Conservation (phyloP, 306 rosid genomes). For the Nissolia schottii region DNA sequence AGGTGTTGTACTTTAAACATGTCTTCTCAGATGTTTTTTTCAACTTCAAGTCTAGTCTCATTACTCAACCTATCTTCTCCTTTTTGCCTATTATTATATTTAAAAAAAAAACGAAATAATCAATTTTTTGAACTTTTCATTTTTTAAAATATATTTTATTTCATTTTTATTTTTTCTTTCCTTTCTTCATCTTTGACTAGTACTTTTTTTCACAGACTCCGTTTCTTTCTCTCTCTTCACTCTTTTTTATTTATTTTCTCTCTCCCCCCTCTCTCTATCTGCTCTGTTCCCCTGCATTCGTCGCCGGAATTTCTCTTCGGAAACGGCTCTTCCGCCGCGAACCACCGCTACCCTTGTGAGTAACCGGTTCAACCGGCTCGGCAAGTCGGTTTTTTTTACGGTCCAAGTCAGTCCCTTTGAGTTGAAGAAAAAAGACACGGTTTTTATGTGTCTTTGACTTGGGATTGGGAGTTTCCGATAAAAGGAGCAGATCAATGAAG, state of each 20-base stretch:
- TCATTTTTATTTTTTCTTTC: not conserved
- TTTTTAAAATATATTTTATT: not conserved
- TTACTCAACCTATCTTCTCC: not conserved
- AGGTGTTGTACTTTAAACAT: not conserved
- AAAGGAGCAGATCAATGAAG: conserved; percentile 50
- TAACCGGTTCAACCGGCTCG: conserved; percentile 4
- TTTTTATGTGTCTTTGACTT: conserved; percentile 34
- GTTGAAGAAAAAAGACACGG: conserved; percentile 16
- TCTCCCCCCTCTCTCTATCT: conserved; percentile 43
- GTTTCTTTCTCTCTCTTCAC: conserved; percentile 35
- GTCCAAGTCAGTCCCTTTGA: conserved; percentile 26
- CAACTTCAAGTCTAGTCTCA: not conserved
- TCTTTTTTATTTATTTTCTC: conserved; percentile 38
- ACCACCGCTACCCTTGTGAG: not conserved
- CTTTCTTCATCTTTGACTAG: conserved; percentile 54
- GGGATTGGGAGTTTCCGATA: conserved; percentile 31
- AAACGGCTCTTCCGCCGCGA: not conserved
- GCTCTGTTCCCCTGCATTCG: conserved; percentile 16
- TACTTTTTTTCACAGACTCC: conserved; percentile 50
- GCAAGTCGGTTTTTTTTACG: not conserved
- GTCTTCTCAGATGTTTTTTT: not conserved
- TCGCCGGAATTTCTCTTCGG: conserved; percentile 14
- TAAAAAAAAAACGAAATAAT: not conserved
- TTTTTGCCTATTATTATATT: not conserved
- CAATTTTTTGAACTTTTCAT: not conserved